Base-by-base conservation (phyloP, 805 yeast species). In the Candida arabinofermentans region DNA sequence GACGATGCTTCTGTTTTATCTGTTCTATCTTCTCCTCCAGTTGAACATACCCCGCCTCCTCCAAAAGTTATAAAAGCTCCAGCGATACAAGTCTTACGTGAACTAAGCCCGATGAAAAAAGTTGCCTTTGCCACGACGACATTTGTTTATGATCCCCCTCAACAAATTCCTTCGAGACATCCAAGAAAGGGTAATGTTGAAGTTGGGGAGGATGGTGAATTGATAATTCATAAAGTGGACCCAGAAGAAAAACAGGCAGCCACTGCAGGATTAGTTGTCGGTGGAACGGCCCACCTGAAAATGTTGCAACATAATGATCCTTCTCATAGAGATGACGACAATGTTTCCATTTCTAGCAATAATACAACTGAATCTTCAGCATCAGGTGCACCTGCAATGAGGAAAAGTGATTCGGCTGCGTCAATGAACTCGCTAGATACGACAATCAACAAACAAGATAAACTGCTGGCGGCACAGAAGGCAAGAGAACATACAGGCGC, bases 81-180 rank as follows among this genome's bases (percentile, higher is more conserved):
- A 3, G 64, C 64, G 17, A 51, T 66, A 12, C 39, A 50, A 16
- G 50, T 45, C 2, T 46, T 65, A 17, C 43, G 48, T 27, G 54
- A 50, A 8, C 41, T 64, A 8, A 57, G 47, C 53, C 69, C 58
- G 13, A 65, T 86, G 58, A 72, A 76, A 48, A 69, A 90, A 46
- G 96, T 88, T 4, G 74, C 79, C 0, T 90, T 90, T 62, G 88
- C 93, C 0, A 71, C 87, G 4, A 85, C 85, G 38, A 78, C 82
- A 39, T 75, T 88, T 46, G 72, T 71, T 0, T 71, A 70, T 47
- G 96, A 90, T 61, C 97, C 97, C 2, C 96, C 96, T 1, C 97
- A 90, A 57, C 96, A 89, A 58, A 85, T 90, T 46, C 97, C 97
- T 2, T 84, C 95, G 2, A 68, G 95, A 55, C 74, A 72, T 45